phyloP scores from a whole-genome alignment of 2,329 filamentous ascomycete species.

The Calonectria crousiana region DNA sequence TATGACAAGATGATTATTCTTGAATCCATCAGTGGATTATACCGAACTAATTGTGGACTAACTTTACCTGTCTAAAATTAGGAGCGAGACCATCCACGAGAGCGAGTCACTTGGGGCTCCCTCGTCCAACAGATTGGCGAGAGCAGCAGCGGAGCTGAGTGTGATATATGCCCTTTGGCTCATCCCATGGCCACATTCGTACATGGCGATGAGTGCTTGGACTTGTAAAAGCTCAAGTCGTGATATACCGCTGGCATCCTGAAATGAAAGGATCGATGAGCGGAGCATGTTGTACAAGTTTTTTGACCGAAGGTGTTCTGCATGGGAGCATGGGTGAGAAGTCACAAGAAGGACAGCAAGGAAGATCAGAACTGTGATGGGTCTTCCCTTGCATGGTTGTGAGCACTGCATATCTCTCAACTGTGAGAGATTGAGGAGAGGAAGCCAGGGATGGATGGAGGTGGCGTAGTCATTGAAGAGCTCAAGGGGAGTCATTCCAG shows the following conservation, averaged over 20 bases:
- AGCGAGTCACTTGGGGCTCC: background rate
- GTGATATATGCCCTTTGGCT: background rate
- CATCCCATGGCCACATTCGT: conserved; percentile 1
- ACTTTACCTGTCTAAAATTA: background rate
- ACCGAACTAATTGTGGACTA: background rate
- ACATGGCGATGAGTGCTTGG: background rate
- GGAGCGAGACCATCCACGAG: background rate
- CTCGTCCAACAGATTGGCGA: background rate
- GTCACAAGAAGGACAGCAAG: background rate
- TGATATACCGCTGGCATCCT: no score
- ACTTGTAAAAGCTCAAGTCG: background rate
- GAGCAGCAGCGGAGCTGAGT: background rate
- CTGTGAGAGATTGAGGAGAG: background rate
- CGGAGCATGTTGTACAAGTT: background rate
- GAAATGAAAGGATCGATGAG: background rate
- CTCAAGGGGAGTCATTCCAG: background rate
- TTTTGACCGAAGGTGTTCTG: background rate
- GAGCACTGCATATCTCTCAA: background rate
- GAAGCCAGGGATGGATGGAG: background rate
- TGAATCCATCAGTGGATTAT: background rate
- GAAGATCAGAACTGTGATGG: background rate
- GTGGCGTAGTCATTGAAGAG: background rate
- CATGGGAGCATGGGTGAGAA: background rate
- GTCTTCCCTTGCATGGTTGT: background rate
- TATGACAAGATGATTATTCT: background rate